Evolutionary conservation across 495 filamentous ascomycete species (phyloP), one percentile per base, ranked within the genome.

Genomic region (Schizothecium vesticola): DNA sequence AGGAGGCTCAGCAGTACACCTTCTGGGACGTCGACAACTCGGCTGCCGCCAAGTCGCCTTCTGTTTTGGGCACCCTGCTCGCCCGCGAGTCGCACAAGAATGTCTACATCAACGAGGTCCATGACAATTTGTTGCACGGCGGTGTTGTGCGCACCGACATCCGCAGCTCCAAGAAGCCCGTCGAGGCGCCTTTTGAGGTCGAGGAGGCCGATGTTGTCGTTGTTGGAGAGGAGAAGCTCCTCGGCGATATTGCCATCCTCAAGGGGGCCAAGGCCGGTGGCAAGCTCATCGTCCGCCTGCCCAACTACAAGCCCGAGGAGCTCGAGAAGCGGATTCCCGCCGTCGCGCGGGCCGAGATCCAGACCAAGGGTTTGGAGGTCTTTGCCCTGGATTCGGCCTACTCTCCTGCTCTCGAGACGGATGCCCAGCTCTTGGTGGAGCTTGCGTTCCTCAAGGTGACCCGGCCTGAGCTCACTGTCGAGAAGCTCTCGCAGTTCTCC

Each of bases 11-110:
- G 74, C 91, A 98, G 73, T 99, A 93, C 82, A 87, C 88, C 23
- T 97, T 99, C 84, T 99, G 94, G 95, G 92, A 97, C 76, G 78
- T 90, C 21, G 95, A 96, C 70, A 87, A 87, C 75, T 94, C 92
- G 25, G 77, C 79, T 1, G 86, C 89, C 36, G 83, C 81, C 56
- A 82, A 83, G 61, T 89, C 92, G 26, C 86, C 92, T 10, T 75
- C 84, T 23, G 85, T 85, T 51, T 77, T 97, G 29, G 88, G 89
- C 56, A 87, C 88, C 71, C 81, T 95, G 5, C 82, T 98, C 36
- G 89, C 93, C 11, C 81, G 82, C 58, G 90, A 95, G 74, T 89
- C 89, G 0, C 81, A 89, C 1, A 90, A 80, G 78, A 96, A 95
- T 71, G 86, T 99, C 67, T 89, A 89, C 68, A 83, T 90, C 63